Evolutionary conservation across 495 filamentous ascomycete species (phyloP).

Genomic region (Lepidopterella palustris): DNA sequence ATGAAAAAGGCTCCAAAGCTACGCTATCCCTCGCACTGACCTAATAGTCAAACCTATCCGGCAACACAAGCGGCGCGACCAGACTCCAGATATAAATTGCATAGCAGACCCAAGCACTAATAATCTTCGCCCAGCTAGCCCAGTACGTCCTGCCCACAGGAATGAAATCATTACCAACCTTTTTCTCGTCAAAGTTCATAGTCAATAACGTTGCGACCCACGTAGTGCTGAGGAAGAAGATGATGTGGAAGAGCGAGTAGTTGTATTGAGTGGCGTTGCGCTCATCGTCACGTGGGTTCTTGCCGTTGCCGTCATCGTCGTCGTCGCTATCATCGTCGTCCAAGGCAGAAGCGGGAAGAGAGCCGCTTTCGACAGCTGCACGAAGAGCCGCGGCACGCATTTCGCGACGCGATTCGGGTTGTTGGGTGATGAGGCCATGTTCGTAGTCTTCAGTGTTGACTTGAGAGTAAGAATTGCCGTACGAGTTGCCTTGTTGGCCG

Average conservation of each 20-base stretch:
- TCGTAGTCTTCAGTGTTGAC: slow-evolving; percentile 61
- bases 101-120: slow-evolving; percentile 96
- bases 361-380: slow-evolving; percentile 83
- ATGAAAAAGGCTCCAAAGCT: not conserved
- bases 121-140: slow-evolving; percentile 99
- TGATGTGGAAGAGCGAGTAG: slow-evolving; percentile 94
- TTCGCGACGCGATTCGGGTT: slow-evolving; percentile 72
- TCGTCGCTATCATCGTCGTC: slow-evolving; percentile 68
- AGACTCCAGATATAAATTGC: slow-evolving; percentile 89
- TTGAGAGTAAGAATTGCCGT: slow-evolving; percentile 45
- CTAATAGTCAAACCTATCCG: slow-evolving; percentile 71
- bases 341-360: slow-evolving; percentile 83
- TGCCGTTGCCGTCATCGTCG: slow-evolving; percentile 47
- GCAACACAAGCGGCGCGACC: slow-evolving; percentile 75
- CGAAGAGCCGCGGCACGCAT: slow-evolving; percentile 91
- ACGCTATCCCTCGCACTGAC: not conserved
- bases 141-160: slow-evolving; percentile 92
- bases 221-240: slow-evolving; percentile 91
- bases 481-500: slow-evolving; percentile 53
- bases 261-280: slow-evolving; percentile 85
- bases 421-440: slow-evolving; percentile 84
- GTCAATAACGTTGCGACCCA: slow-evolving; percentile 94
- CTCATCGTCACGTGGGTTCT: slow-evolving; percentile 67
- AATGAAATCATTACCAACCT: slow-evolving; percentile 64
- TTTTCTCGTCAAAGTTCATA: slow-evolving; percentile 58